Percentiles rank a stretch among this genome's conserved stretches.
Conservation (phyloP, 1,284 basidiomycete genomes). For the Trichosporon sp. region DNA sequence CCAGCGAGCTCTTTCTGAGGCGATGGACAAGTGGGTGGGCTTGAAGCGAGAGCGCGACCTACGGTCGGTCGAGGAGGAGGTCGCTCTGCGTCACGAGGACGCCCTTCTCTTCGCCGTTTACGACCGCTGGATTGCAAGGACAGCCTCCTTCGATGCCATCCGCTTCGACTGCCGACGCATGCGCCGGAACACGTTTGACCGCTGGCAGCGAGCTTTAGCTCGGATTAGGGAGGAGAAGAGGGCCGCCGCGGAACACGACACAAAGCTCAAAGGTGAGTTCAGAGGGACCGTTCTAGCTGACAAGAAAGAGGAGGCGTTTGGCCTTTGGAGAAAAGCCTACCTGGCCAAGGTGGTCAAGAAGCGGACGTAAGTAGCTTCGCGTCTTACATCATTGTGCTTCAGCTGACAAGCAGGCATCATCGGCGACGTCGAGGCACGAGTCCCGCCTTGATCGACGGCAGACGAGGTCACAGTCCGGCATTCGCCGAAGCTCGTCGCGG, state of each 20-base stretch:
- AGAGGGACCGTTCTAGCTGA: background rate
- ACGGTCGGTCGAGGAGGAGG: conserved; percentile 39
- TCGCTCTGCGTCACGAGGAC: conserved; percentile 47
- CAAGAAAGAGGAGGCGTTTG: conserved; percentile 42
- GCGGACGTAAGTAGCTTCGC: conserved; percentile 32
- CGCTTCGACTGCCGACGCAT: conserved; percentile 31
- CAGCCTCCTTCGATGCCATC: conserved; percentile 36
- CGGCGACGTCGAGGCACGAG: background rate
- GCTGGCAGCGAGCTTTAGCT: conserved; percentile 28
- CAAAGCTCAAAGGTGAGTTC: conserved; percentile 39
- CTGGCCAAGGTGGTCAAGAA: conserved; percentile 34
- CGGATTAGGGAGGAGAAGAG: conserved; percentile 25
- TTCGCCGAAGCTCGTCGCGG: conserved; percentile 14
- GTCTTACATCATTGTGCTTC: background rate
- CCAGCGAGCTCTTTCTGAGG: conserved; percentile 30
- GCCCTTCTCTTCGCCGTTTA: conserved; percentile 48
- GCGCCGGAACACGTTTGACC: conserved; percentile 24
- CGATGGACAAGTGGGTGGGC: conserved; percentile 44
- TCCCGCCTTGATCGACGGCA: background rate
- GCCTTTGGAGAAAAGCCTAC: conserved; percentile 41
- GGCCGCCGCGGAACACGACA: conserved; percentile 26
- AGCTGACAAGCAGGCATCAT: conserved; percentile 17
- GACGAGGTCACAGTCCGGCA: conserved; percentile 12
- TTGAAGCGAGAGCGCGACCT: conserved; percentile 41
- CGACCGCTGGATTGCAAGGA: conserved; percentile 47